Conservation (phyloP, 2,329 filamentous ascomycete species). For the Triangularia verruculosa region DNA sequence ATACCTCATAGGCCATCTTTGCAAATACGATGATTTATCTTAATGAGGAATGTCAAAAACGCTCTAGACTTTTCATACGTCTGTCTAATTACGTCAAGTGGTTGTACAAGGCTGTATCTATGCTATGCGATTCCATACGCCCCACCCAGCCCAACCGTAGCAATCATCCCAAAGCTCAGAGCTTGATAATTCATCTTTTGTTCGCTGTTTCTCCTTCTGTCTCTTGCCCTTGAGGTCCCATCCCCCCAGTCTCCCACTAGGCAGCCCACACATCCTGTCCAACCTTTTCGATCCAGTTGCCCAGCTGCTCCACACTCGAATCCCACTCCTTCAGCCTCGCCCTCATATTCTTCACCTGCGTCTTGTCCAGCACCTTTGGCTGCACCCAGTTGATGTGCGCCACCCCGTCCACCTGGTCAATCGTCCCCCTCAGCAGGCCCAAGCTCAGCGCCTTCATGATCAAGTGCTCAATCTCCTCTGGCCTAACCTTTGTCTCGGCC, state of each 20-base stretch:
- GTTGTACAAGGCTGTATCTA: background rate
- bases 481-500: slow-evolving; percentile 85
- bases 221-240: background rate
- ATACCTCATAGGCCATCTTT: slow-evolving; percentile 1
- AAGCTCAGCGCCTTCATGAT: slow-evolving; percentile 99
- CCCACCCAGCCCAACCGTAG: too few relatives aligned
- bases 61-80: background rate
- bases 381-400: slow-evolving; percentile 98
- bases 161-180: background rate
- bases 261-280: slow-evolving; percentile 92
- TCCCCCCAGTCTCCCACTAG: slow-evolving; percentile 4
- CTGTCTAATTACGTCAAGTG: background rate
- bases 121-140: background rate
- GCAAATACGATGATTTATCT: slow-evolving; percentile 11
- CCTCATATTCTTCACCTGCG: slow-evolving; percentile 91
- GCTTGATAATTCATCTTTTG: background rate
- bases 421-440: slow-evolving; percentile 83
- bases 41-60: background rate
- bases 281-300: slow-evolving; percentile 93
- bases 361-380: slow-evolving; percentile 94
- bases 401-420: slow-evolving; percentile 93
- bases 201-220: background rate
- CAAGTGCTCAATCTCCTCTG: slow-evolving; percentile 92
- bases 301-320: slow-evolving; percentile 88
- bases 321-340: slow-evolving; percentile 90